Percentiles rank a stretch among this genome's conserved stretches.
Evolutionary conservation across 495 filamentous ascomycete species (phyloP).

Genomic region (Glonium stellatum): DNA sequence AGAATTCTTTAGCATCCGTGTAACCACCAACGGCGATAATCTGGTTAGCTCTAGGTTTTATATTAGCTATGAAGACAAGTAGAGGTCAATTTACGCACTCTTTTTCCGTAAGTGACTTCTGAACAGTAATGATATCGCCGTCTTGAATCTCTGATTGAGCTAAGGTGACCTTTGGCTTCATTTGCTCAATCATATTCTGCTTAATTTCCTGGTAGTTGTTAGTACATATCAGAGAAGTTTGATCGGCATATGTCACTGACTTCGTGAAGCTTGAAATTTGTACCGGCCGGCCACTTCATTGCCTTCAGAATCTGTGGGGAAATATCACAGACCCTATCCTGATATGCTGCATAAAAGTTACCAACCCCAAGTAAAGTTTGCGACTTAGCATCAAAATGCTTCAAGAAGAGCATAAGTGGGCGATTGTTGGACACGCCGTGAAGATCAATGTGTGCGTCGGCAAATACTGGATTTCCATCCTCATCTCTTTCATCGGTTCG

Average conservation of each 20-base stretch:
- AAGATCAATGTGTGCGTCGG: constrained; percentile 45
- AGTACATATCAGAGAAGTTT: not conserved
- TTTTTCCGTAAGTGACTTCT: constrained; percentile 56
- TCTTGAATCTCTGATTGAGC: constrained; percentile 91
- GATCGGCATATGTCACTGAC: constrained; percentile 30
- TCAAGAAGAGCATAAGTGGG: constrained; percentile 80
- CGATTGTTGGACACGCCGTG: constrained; percentile 37
- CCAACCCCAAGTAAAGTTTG: constrained; percentile 71
- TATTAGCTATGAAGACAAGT: not conserved
- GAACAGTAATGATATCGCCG: constrained; percentile 95
- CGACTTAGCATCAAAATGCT: constrained; percentile 72
- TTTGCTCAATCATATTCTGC: constrained; percentile 88
- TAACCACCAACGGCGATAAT: constrained; percentile 34
- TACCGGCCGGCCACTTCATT: constrained; percentile 76
- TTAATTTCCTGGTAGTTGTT: constrained; percentile 67
- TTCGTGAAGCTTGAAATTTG: constrained; percentile 63
- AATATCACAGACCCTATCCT: constrained; percentile 82
- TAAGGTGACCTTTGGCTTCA: constrained; percentile 85
- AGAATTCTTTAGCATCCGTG: constrained; percentile 72
- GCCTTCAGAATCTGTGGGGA: constrained; percentile 67
- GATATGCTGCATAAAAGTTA: constrained; percentile 77
- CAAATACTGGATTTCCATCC: constrained; percentile 64
- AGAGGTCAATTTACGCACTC: constrained; percentile 39
- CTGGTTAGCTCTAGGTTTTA: constrained; percentile 4
- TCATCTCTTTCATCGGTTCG: constrained; percentile 62